These are phyloP conservation scores for Vanderwaltozyma verrucispora DNA, from an alignment of 805 yeast species.

Conservation along the genomic window DNA sequence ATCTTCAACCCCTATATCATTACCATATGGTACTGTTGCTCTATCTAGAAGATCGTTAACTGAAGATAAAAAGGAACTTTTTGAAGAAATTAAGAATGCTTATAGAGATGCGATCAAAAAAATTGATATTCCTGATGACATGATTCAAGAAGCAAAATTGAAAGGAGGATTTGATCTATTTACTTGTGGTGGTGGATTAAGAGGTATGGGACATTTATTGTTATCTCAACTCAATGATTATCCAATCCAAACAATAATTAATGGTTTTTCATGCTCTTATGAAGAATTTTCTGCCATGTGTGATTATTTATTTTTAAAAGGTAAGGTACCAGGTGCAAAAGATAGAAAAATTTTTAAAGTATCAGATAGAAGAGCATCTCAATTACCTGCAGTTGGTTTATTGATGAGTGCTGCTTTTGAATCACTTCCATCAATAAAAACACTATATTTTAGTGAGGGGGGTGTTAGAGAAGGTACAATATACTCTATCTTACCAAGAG, in stretches of 20 bases:
- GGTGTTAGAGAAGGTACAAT: constrained; percentile 71
- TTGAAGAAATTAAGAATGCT: constrained; percentile 43
- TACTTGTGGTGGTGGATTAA: constrained; percentile 65
- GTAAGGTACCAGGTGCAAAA: constrained; percentile 34
- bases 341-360: constrained; percentile 47
- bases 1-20: constrained; percentile 47
- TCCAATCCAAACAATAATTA: constrained; percentile 60
- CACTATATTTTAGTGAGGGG: constrained; percentile 63
- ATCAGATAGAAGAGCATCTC: constrained; percentile 54
- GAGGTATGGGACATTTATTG: constrained; percentile 58
- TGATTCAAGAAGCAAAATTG: constrained; percentile 39
- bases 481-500: constrained; percentile 49
- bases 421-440: constrained; percentile 47
- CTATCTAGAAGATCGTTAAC: constrained; percentile 43
- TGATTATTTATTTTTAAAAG: constrained; percentile 41
- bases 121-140: constrained; percentile 42
- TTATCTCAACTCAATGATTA: constrained; percentile 43
- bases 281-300: constrained; percentile 42
- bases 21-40: constrained; percentile 70
- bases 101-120: constrained; percentile 39
- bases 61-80: constrained; percentile 41
- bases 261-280: constrained; percentile 54
- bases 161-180: constrained; percentile 56
- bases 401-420: constrained; percentile 53
- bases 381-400: constrained; percentile 60